Evolutionary conservation across 495 filamentous ascomycete species (phyloP), one percentile per base, ranked within the genome.

Genomic region (Penicillium coffeae): DNA sequence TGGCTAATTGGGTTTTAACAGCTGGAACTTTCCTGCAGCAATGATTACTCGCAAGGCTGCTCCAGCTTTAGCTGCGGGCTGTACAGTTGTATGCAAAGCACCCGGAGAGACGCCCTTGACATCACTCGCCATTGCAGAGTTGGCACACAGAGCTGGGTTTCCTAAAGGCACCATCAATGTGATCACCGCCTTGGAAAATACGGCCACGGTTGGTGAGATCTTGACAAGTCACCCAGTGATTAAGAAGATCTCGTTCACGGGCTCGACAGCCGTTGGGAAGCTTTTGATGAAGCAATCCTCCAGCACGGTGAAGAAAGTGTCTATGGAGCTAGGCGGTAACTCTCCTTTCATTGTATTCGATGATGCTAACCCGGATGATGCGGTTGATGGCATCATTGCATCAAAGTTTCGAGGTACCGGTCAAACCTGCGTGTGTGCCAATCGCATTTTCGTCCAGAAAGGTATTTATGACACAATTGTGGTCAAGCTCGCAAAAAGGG

Each of bases 11-110:
- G n/a, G n/a, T n/a, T n/a, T n/a, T n/a, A n/a, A 13, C 18, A 41
- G 38, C 7, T 92, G 88, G 89, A 93, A 93, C 62, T 93, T 90
- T 60, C 88, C 88, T 3, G 80, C 83, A 10, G 88, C 88, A 10
- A 94, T 41, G 89, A 79, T n/a, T n/a, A n/a, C n/a, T n/a, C n/a
- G n/a, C n/a, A n/a, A n/a, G n/a, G n/a, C n/a, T n/a, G n/a, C n/a
- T 19, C 69, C 76, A 3, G 76, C 76, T 12, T 55, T 78, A 16
- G 75, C 75, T n/a, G 74, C 73, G 15, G 75, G 76, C 38, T 78
- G 75, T 58, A 78, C 74, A 8, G 64, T 74, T 1, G 74, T 79
- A 2, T 54, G 68, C 21, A 79, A 79, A 48, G 70, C 73, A 9
- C 69, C 74, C 14, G 74, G 73, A 19, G 65, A 75, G 50, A 78